A percentile compares a stretch with the other conserved stretches of the same genome.
These are phyloP conservation scores for Trichoderma erinaceum DNA, from an alignment of 495 filamentous ascomycete genomes.

Conservation along the genomic window DNA sequence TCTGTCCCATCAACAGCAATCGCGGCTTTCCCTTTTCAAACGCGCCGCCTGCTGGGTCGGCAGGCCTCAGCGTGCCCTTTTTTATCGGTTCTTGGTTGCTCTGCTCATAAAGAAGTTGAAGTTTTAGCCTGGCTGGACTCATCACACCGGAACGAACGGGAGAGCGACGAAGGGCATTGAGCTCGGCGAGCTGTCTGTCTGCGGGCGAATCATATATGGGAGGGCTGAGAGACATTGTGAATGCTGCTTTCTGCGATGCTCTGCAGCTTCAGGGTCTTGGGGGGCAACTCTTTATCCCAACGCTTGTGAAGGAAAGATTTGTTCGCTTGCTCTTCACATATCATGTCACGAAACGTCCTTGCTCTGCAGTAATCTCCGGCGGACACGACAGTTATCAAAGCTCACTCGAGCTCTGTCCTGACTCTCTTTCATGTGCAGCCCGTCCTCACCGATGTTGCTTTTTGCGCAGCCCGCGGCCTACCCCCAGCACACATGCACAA, in stretches of 20 bases:
- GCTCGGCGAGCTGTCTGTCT: slow-evolving; percentile 3
- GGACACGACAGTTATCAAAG: no score
- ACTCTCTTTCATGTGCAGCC: not conserved
- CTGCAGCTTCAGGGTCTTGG: slow-evolving; percentile 3
- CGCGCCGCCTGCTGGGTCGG: slow-evolving; percentile 34
- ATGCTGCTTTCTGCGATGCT: not conserved
- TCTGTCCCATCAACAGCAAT: slow-evolving; percentile 89
- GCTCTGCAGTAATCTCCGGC: no score
- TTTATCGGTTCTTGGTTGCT: slow-evolving; percentile 42
- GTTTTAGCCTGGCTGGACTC: slow-evolving; percentile 48
- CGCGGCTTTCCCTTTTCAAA: slow-evolving; percentile 65
- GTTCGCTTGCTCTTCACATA: not conserved
- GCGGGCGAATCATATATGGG: slow-evolving; percentile 11
- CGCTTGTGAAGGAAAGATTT: not conserved
- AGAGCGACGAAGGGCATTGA: not conserved
- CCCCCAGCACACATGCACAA: not conserved
- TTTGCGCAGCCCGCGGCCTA: not conserved
- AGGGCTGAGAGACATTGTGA: slow-evolving; percentile 13
- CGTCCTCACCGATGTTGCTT: not conserved
- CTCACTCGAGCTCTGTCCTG: not conserved
- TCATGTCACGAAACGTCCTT: not conserved
- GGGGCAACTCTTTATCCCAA: not conserved
- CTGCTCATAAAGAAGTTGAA: slow-evolving; percentile 52
- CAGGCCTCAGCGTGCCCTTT: slow-evolving; percentile 33
- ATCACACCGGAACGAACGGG: not conserved